Conservation (phyloP, 139 green algal species). For the Dunaliella primolecta region DNA sequence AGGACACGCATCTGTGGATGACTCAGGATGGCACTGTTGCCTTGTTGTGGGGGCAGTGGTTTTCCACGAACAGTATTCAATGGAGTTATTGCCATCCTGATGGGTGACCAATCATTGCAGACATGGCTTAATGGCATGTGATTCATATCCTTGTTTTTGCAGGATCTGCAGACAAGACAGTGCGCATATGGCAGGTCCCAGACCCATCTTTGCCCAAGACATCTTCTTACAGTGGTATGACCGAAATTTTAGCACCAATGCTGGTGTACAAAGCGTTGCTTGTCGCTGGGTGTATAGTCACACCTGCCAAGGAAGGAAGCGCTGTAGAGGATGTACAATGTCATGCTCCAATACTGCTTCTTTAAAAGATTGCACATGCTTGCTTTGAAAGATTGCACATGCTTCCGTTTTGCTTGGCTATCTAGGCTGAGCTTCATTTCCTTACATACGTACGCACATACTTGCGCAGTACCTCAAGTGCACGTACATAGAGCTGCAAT, state of each 20-base stretch:
- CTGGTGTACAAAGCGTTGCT: too few relatives aligned
- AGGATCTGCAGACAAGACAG: constrained; percentile 47
- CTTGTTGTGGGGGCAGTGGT: background rate
- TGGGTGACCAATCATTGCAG: background rate
- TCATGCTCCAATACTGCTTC: too few relatives aligned
- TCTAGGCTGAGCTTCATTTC: too few relatives aligned
- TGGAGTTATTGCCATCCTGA: background rate
- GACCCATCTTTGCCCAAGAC: background rate
- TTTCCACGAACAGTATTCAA: background rate
- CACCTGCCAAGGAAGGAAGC: too few relatives aligned
- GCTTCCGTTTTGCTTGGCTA: too few relatives aligned
- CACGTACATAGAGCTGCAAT: background rate
- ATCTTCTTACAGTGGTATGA: background rate
- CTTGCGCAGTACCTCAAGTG: background rate
- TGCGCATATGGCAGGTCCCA: constrained; percentile 36
- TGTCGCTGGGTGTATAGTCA: too few relatives aligned
- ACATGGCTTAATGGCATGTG: too few relatives aligned
- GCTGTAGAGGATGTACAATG: too few relatives aligned
- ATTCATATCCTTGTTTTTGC: too few relatives aligned
- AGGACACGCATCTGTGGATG: background rate
- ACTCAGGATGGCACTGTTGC: background rate
- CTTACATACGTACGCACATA: background rate
- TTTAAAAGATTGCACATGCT: too few relatives aligned
- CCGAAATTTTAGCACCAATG: too few relatives aligned
- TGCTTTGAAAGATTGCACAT: too few relatives aligned